Percentiles rank a stretch among this genome's conserved stretches.
phyloP scores from a whole-genome alignment of 176 grass and related monocot species.

The Cocos nucifera region DNA sequence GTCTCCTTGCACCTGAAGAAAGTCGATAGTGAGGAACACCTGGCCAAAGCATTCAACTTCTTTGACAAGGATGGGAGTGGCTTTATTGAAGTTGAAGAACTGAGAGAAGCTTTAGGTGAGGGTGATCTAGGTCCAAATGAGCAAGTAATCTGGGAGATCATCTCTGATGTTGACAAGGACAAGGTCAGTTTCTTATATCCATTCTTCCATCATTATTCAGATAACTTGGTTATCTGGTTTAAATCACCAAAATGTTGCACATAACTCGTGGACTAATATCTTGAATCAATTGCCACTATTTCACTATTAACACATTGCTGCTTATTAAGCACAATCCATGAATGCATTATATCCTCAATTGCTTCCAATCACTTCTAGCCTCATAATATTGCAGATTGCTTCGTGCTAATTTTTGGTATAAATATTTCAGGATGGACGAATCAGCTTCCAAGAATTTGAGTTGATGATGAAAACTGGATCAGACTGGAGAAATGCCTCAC shows the following conservation, averaged over 20 bases:
- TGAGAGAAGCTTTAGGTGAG: constrained; percentile 65
- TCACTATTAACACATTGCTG: too few species aligned
- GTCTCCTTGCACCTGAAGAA: constrained; percentile 84
- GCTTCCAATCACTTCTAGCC: too few species aligned
- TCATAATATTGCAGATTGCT: neutral
- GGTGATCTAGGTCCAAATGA: constrained; percentile 48
- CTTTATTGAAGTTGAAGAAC: constrained; percentile 68
- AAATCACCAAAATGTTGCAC: too few species aligned
- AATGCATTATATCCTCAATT: neutral
- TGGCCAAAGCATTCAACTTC: constrained; percentile 63
- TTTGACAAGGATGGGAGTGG: constrained; percentile 81
- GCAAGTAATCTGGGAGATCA: constrained; percentile 60
- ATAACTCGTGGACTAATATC: too few species aligned
- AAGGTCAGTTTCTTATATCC: constrained; percentile 29
- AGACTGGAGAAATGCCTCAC: constrained; percentile 76
- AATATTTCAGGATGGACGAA: constrained; percentile 74
- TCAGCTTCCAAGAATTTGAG: constrained; percentile 79
- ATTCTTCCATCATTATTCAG: too few species aligned
- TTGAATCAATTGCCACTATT: too few species aligned
- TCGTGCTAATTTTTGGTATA: constrained; percentile 12
- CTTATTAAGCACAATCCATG: constrained; percentile 2
- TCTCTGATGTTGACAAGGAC: constrained; percentile 58
- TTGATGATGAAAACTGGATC: constrained; percentile 90
- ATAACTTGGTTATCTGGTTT: too few species aligned
- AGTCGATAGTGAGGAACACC: constrained; percentile 67